Base-by-base conservation (phyloP, 805 yeast species). In the Starmerella floris region DNA sequence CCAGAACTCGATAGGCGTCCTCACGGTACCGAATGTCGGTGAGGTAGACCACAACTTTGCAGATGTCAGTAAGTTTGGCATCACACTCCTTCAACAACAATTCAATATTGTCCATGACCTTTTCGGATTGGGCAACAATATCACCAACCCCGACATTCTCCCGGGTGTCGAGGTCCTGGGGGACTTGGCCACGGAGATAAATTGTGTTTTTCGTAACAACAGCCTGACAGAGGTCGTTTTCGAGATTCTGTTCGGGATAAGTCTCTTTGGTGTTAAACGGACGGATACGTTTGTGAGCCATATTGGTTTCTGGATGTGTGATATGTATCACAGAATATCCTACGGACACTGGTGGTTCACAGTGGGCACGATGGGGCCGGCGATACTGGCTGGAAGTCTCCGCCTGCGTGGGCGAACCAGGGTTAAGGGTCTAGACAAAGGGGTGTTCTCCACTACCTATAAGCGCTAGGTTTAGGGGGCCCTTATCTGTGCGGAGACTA, bases 81-180 rank as follows among this genome's bases (percentile, higher is more conserved):
- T 30, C 50, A 30, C 50, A 43, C 36, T 49, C 50, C 11, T 8
- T 3, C 15, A 49, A 27, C 33, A 49, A 41, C 23, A 49, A 37
- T 43, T 46, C 50, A 20, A 49, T 48, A 34, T 48, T 49, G 41
- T 49, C 50, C 46, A 41, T 37, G 26, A 46, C 48, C 41, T 49
- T 49, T 41, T 49, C 52, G n/a, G 50, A 11, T 40, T 49, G 52
- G 13, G 45, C 47, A 16, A 31, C 52, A 34, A 46, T 49, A 33
- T 44, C 50, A 16, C 52, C 52, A 2, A 46, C 50, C 2, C 52
- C 52, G 16, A 46, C 41, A 34, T 49, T 46, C 40, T 49, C 50
- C 17, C 52, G 41, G 4, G 52, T 49, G 32, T 49, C 52, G 21
- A 49, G 50, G 21, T 49, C 52, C 41, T 48, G 51, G 9, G 51